phyloP scores from a whole-genome alignment of 2,329 filamentous ascomycete species.

The Diaporthe longicolla region DNA sequence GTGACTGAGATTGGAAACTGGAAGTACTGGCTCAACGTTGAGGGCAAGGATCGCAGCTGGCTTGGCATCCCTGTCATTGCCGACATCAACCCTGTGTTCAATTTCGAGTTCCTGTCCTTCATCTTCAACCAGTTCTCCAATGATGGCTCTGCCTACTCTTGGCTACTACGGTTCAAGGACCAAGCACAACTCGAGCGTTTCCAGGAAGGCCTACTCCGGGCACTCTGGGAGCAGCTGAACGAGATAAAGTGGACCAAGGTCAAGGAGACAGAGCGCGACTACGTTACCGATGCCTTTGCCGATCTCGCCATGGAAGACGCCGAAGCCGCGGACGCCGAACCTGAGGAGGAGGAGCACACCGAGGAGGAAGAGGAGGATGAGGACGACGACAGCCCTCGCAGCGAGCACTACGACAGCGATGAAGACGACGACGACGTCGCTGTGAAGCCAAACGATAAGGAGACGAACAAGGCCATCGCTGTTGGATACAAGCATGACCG shows the following conservation, averaged over 20 bases:
- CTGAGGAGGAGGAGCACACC: conserved; percentile 60
- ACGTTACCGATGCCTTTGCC: conserved; percentile 95
- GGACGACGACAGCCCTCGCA: conserved; percentile 69
- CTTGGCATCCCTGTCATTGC: conserved; percentile 87
- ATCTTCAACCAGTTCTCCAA: conserved; percentile 97
- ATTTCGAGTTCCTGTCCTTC: conserved; percentile 98
- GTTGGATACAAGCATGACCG: conserved; percentile 98
- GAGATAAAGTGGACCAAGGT: conserved; percentile 94
- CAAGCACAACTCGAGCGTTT: conserved; percentile 85
- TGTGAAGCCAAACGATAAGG: conserved; percentile 74
- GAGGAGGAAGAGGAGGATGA: conserved; percentile 69
- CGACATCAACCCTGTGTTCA: conserved; percentile 98
- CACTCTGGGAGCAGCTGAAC: conserved; percentile 96
- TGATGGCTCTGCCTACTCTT: conserved; percentile 93
- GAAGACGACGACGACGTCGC: conserved; percentile 86
- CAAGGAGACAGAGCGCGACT: conserved; percentile 93
- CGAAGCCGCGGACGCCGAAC: conserved; percentile 59
- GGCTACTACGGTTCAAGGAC: conserved; percentile 93
- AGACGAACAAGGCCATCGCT: conserved; percentile 93
- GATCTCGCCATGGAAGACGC: conserved; percentile 93
- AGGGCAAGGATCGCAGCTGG: conserved; percentile 83
- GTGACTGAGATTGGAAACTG: conserved; percentile 91
- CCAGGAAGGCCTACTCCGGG: conserved; percentile 94
- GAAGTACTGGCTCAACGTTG: conserved; percentile 96
- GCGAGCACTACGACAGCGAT: conserved; percentile 71